Evolutionary conservation across 345 rosid species (phyloP), one percentile per base, ranked within the genome.

Genomic region (Pugionium dolabratum): DNA sequence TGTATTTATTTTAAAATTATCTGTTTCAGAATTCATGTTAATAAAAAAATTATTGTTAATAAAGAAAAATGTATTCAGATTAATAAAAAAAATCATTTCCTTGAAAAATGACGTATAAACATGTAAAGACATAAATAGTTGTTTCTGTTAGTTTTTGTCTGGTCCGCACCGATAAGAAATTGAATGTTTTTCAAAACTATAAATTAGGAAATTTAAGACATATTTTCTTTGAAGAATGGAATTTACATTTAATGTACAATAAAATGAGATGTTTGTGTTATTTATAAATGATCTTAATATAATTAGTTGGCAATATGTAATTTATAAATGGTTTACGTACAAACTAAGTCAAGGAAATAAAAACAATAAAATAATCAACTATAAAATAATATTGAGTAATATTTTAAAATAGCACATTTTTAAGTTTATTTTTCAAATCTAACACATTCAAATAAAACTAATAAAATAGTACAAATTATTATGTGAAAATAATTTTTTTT

Each of bases 1-100:
- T 6, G 29, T 72, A 18, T 39, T n/a, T 57, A 6, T 41, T 11
- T 54, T 54, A 28, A 26, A 70, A 36, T n/a, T 45, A 36, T 70
- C 47, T 47, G 26, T 18, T 54, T 32, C 36, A 54, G 4, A 71
- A 37, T 26, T 62, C 64, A 39, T 37, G 18, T 18, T 18, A 18
- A 18, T 18, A 18, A 18, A 18, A 18, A 18, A 18, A 18, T 18
- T 18, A 18, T 18, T 18, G 18, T 18, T 18, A 18, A 18, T 18
- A 18, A 18, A 18, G 18, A 18, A 18, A 18, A 18, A 18, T 18
- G 18, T 18, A 18, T 18, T 18, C 18, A 18, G 0, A 0, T 18
- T 18, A 18, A 18, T 18, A 18, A 18, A 18, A 18, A 18, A 18
- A 0, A 18, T 18, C 0, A 18, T 18, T 18, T 18, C 18, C 0